These are phyloP conservation scores for Mycena sp. DNA, from an alignment of 1,284 basidiomycete species.

Conservation along the genomic window DNA sequence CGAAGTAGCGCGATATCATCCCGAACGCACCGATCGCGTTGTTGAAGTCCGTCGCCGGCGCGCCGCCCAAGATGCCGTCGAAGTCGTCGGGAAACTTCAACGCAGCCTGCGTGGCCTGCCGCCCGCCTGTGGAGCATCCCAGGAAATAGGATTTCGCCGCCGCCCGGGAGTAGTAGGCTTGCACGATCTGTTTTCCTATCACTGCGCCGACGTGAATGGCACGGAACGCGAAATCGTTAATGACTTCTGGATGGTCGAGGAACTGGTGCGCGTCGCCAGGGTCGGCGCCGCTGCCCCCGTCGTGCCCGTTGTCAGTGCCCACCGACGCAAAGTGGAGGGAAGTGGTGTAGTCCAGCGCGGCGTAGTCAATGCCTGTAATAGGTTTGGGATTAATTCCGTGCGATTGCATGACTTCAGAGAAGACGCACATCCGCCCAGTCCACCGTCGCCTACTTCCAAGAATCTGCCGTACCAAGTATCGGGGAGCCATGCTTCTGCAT, in stretches of 20 bases:
- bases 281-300: slow-evolving; percentile 32
- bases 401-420: neutral
- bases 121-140: slow-evolving; percentile 42
- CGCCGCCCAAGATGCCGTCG: slow-evolving; percentile 42
- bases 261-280: slow-evolving; percentile 23
- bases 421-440: slow-evolving; percentile 12
- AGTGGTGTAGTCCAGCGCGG: slow-evolving; percentile 33
- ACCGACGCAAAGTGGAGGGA: slow-evolving; percentile 33
- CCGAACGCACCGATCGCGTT: slow-evolving; percentile 16
- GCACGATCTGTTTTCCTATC: slow-evolving; percentile 35
- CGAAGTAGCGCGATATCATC: slow-evolving; percentile 11
- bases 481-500: slow-evolving; percentile 33
- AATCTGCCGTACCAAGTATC: slow-evolving; percentile 27
- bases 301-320: slow-evolving; percentile 39
- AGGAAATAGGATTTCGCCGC: slow-evolving; percentile 34
- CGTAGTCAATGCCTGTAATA: slow-evolving; percentile 35
- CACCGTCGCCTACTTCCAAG: slow-evolving; percentile 30
- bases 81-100: slow-evolving; percentile 39
- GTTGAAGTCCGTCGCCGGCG: slow-evolving; percentile 37
- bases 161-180: slow-evolving; percentile 29
- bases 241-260: too few relatives aligned
- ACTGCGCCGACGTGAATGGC: slow-evolving; percentile 33
- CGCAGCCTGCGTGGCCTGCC: slow-evolving; percentile 29
- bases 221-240: slow-evolving; percentile 29
- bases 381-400: neutral